Conservation (phyloP, 352 stramenopile species). For the Phytophthora crassamura region DNA sequence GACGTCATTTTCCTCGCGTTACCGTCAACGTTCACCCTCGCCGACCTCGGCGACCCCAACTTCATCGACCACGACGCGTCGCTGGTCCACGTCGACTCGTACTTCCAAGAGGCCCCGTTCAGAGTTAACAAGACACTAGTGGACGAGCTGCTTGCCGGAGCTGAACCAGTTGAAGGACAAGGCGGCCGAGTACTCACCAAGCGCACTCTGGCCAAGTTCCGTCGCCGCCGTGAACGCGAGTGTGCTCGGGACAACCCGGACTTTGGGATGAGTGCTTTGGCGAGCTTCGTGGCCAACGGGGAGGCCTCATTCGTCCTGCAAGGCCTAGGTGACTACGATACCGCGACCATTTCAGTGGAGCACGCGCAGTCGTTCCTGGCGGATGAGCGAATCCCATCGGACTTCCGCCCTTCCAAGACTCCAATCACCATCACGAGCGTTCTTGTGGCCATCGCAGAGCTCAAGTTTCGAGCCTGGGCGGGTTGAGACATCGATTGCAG, state of each 20-base stretch:
- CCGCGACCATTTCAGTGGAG: conserved; percentile 48
- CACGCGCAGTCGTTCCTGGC: conserved; percentile 56
- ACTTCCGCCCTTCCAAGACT: conserved; percentile 44
- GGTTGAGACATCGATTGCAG: background rate
- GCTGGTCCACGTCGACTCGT: conserved; percentile 63
- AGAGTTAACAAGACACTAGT: conserved; percentile 58
- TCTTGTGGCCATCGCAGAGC: conserved; percentile 50
- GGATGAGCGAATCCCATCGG: conserved; percentile 52
- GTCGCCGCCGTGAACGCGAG: conserved; percentile 48
- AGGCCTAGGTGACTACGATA: conserved; percentile 50
- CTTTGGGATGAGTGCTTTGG: conserved; percentile 54
- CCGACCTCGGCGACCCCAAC: conserved; percentile 55
- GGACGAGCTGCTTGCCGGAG: conserved; percentile 43
- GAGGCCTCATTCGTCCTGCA: conserved; percentile 59
- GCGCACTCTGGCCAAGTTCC: conserved; percentile 46
- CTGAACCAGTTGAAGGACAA: conserved; percentile 21
- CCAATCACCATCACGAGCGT: conserved; percentile 46
- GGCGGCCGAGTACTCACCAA: conserved; percentile 44
- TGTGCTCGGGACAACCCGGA: conserved; percentile 43
- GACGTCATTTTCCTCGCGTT: conserved; percentile 27
- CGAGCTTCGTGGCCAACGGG: conserved; percentile 47
- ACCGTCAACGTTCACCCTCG: conserved; percentile 43
- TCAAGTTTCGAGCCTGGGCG: conserved; percentile 40
- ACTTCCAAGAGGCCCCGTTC: conserved; percentile 49
- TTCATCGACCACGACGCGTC: conserved; percentile 79